Evolutionary conservation across 1,139 yeast species (phyloP).

Genomic region (Groenewaldozyma auringiensis): DNA sequence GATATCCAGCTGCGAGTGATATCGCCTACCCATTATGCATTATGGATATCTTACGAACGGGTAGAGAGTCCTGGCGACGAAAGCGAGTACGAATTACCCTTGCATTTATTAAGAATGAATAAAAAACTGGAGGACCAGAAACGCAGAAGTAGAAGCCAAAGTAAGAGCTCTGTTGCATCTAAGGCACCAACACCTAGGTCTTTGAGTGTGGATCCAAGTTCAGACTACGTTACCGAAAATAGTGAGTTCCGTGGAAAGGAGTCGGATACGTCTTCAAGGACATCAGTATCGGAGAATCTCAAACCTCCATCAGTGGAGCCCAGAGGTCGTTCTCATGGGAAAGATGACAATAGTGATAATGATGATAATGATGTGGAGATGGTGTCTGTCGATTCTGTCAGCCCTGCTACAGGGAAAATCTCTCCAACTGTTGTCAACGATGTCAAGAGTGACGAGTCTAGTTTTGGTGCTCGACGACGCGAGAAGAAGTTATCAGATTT

Average conservation of each 20-base stretch:
- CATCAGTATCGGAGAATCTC: neutral
- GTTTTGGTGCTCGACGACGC: constrained; percentile 30
- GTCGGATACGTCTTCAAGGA: neutral
- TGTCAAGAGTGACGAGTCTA: neutral
- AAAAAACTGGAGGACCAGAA: neutral
- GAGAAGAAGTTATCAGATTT: constrained; percentile 66
- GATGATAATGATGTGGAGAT: neutral
- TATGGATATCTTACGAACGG: constrained; percentile 84
- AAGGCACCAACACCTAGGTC: neutral
- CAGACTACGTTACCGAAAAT: neutral
- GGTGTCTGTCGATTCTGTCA: neutral
- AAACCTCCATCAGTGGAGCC: neutral
- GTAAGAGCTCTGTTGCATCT: neutral
- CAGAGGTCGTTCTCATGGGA: neutral
- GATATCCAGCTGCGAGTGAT: constrained; percentile 79
- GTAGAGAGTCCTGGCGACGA: constrained; percentile 17
- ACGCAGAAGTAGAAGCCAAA: neutral
- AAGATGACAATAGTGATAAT: neutral
- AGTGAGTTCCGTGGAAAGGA: neutral
- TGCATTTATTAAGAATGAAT: constrained; percentile 36
- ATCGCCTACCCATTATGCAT: constrained; percentile 48
- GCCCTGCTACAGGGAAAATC: constrained; percentile 18
- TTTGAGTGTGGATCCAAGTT: neutral
- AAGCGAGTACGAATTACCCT: constrained; percentile 37
- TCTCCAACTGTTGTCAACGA: neutral